phyloP scores from a whole-genome alignment of 768 basidiomycete species.

The Xerocomellus chrysenteron region DNA sequence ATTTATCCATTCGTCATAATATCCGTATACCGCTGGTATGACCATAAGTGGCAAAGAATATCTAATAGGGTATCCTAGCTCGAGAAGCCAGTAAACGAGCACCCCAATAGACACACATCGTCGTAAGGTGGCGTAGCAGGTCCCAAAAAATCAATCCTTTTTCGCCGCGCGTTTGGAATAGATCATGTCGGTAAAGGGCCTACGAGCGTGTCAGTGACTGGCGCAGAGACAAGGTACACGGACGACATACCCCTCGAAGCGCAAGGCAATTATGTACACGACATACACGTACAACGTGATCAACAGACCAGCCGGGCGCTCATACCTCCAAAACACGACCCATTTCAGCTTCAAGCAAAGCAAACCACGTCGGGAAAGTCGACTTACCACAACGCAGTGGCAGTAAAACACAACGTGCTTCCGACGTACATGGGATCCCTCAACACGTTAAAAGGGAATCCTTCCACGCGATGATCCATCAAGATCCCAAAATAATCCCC shows the following conservation, averaged over 20 bases:
- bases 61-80: not conserved
- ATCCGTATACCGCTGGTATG: not conserved
- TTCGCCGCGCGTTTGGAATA: constrained; percentile 52
- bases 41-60: not conserved
- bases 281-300: constrained; percentile 81
- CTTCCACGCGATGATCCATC: constrained; percentile 88
- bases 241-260: constrained; percentile 80
- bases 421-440: constrained; percentile 97
- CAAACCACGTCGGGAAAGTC: not conserved
- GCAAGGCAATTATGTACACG: constrained; percentile 80
- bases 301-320: constrained; percentile 79
- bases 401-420: constrained; percentile 86
- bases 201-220: constrained; percentile 21
- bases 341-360: not conserved
- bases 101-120: not conserved
- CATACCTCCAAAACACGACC: constrained; percentile 54
- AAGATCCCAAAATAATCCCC: constrained; percentile 83
- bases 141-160: constrained; percentile 11
- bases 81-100: not conserved
- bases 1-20: not conserved
- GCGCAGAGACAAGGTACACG: not conserved
- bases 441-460: constrained; percentile 95
- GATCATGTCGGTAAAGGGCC: constrained; percentile 82
- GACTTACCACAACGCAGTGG: constrained; percentile 80
- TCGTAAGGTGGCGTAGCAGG: not conserved